Evolutionary conservation across 2,329 filamentous ascomycete genomes (phyloP), one percentile per base, ranked within the genome.

Genomic region (Aspergillus aculeatinus): DNA sequence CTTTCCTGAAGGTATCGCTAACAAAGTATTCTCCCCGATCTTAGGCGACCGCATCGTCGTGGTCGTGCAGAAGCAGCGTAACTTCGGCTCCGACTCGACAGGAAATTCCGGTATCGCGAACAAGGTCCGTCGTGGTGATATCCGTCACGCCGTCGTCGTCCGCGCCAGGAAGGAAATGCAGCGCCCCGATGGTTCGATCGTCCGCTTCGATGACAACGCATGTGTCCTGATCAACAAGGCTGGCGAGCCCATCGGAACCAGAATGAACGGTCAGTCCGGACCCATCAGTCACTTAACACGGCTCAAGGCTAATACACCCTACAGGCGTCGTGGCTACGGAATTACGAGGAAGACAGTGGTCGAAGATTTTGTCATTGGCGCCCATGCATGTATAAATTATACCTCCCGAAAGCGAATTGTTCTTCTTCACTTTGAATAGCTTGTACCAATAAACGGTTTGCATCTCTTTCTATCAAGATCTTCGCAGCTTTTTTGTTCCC

Each of bases 181-280:
- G 77, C 85, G 95, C 64, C 86, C 87, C 33, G 95, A 99, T 80
- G 95, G 95, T 55, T 93, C 89, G 73, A 87, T 95, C 51, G 89
- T 99, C 67, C 88, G 88, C 68, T 99, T 99, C 76, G 95, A 96
- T 78, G 95, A 99, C 79, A 99, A 99, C 78, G 95, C 95, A 51
- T 99, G 95, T 75, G 95, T 99, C 50, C 82, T 99, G 68, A 90
- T 99, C 77, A 98, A 96, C 81, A 99, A 98, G 85, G 85, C 91
- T 10, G 96, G 95, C 48, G 95, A 99, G 76, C 95, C 95, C 25
- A 91, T 99, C 68, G 95, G 95, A 55, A 92, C 90, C 16, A 89
- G 95, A 75, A 86, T 97, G 81, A 96, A 92, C 78, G 92, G 87
- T 83, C 64, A 72, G 81, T 77, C 47, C 39, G 6, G 31, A 12